phyloP scores from a whole-genome alignment of 192 early-diverging fungal genomes.

The Linnemannia schmuckeri region DNA sequence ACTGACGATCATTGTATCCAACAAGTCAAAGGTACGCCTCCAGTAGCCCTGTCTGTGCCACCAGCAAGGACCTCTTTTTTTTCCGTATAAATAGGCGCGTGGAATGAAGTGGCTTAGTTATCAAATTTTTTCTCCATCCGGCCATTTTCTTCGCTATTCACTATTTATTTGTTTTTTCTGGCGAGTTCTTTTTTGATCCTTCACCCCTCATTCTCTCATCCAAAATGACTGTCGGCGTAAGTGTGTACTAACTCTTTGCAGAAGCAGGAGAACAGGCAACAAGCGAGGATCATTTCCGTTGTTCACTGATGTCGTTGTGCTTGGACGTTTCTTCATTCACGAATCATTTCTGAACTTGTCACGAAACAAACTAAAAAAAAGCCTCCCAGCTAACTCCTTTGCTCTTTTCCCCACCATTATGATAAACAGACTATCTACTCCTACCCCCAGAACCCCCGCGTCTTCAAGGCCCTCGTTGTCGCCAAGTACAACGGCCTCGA shows the following conservation, averaged over 20 bases:
- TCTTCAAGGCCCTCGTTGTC: conserved; percentile 72
- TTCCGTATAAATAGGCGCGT: background rate
- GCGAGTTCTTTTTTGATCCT: background rate
- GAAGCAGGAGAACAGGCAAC: background rate
- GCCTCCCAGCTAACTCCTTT: background rate
- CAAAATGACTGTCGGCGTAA: conserved; percentile 57
- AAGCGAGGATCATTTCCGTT: background rate
- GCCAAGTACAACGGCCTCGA: conserved; percentile 86
- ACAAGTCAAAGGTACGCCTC: background rate
- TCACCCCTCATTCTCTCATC: background rate
- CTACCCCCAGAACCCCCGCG: conserved; percentile 80
- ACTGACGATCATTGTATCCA: background rate
- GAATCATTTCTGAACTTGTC: background rate
- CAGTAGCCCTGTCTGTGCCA: background rate
- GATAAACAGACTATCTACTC: conserved; percentile 64
- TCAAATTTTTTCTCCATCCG: conserved; percentile 5
- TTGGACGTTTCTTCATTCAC: background rate
- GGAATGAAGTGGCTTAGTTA: conserved; percentile 1
- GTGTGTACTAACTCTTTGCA: background rate
- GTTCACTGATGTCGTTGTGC: background rate
- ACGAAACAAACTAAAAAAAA: background rate
- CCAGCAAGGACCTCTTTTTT: background rate
- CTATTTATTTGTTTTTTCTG: conserved; percentile 16
- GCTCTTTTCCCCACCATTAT: background rate
- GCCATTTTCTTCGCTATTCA: too few species aligned